These are phyloP conservation scores for Babesia microti DNA, from an alignment of 169 alveolate genomes.

Conservation along the genomic window DNA sequence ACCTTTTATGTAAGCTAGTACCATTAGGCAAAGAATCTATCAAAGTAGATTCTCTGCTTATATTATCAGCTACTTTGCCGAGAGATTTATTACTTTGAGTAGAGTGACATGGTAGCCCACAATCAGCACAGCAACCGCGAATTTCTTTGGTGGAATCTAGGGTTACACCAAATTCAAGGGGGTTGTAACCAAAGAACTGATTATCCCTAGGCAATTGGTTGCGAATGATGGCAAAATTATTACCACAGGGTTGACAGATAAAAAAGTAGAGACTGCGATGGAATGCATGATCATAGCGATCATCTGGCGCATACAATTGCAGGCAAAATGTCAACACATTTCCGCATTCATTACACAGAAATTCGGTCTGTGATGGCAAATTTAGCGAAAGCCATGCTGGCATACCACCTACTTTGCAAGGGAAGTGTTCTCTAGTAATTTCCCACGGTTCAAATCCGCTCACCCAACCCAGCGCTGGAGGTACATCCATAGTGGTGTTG, in stretches of 20 bases:
- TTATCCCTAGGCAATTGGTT: slow-evolving; percentile 58
- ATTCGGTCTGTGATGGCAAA: slow-evolving; percentile 36
- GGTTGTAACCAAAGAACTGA: slow-evolving; percentile 39
- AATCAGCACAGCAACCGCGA: slow-evolving; percentile 30
- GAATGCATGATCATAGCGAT: slow-evolving; percentile 38
- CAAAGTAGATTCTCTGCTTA: background rate
- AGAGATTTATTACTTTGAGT: background rate
- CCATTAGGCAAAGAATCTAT: no score
- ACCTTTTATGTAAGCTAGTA: slow-evolving; percentile 34
- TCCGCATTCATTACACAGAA: slow-evolving; percentile 42
- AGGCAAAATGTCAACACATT: slow-evolving; percentile 49
- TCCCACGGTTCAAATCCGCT: slow-evolving; percentile 39
- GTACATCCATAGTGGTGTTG: background rate
- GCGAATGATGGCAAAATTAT: slow-evolving; percentile 49
- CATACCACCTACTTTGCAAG: slow-evolving; percentile 59
- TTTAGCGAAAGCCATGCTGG: slow-evolving; percentile 64
- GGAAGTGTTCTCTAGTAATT: slow-evolving; percentile 47
- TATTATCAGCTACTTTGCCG: slow-evolving; percentile 4
- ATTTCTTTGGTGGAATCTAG: slow-evolving; percentile 16
- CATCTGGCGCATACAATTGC: slow-evolving; percentile 62
- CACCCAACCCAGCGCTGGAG: slow-evolving; percentile 3
- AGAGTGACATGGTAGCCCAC: slow-evolving; percentile 31
- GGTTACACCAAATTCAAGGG: slow-evolving; percentile 12
- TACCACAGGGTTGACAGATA: slow-evolving; percentile 57
- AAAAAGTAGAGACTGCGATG: slow-evolving; percentile 55